Evolutionary conservation across 257 asterid species (phyloP).

Genomic region (Capsicum pubescens): DNA sequence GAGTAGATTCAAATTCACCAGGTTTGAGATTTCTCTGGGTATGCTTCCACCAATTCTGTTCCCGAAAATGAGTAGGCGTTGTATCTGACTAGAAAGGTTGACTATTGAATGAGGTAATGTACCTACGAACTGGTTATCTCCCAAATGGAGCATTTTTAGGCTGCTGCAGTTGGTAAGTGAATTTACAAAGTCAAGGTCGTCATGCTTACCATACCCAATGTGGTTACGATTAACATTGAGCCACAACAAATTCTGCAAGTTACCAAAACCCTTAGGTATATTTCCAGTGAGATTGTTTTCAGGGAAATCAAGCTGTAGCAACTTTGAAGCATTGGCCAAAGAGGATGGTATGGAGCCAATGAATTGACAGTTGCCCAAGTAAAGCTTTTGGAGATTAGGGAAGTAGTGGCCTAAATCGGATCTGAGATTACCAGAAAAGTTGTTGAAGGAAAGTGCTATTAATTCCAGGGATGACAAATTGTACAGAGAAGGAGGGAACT

Average conservation of each 20-base stretch:
- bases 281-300: slow-evolving; percentile 49
- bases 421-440: slow-evolving; percentile 46
- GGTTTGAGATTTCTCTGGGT: slow-evolving; percentile 50
- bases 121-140: slow-evolving; percentile 45
- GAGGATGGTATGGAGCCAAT: slow-evolving; percentile 49
- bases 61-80: slow-evolving; percentile 28
- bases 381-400: slow-evolving; percentile 41
- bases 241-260: slow-evolving; percentile 34
- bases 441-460: slow-evolving; percentile 43
- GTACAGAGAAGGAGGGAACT: slow-evolving; percentile 47
- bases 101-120: slow-evolving; percentile 39
- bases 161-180: slow-evolving; percentile 52
- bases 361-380: slow-evolving; percentile 46
- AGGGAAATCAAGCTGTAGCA: slow-evolving; percentile 40
- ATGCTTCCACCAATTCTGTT: slow-evolving; percentile 47
- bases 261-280: slow-evolving; percentile 43
- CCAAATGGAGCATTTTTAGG: slow-evolving; percentile 38
- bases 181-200: slow-evolving; percentile 45
- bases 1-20: slow-evolving; percentile 41
- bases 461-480: slow-evolving; percentile 48
- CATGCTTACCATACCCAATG: slow-evolving; percentile 41
- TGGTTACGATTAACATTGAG: slow-evolving; percentile 39
- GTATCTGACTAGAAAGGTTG: slow-evolving; percentile 46
- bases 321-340: slow-evolving; percentile 50
- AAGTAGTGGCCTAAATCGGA: slow-evolving; percentile 45